Percentiles rank a stretch among this genome's conserved stretches.
These are phyloP conservation scores for Coprinellus micaceus DNA, from an alignment of 768 basidiomycete species.

Conservation along the genomic window DNA sequence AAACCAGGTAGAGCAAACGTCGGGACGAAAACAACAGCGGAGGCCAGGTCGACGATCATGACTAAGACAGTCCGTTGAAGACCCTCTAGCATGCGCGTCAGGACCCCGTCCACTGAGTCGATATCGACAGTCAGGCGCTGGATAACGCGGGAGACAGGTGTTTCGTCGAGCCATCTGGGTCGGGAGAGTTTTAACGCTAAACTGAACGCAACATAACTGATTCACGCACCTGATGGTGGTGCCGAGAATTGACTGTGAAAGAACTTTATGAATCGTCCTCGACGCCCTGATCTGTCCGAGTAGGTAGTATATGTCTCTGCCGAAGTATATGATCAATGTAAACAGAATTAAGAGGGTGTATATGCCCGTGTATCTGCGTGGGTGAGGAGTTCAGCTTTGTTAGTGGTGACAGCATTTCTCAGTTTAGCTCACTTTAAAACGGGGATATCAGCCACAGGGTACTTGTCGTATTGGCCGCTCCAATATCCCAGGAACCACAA, in stretches of 20 bases:
- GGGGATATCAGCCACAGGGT: conserved; percentile 28
- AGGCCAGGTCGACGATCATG: conserved; percentile 42
- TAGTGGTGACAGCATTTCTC: conserved; percentile 22
- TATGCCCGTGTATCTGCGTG: conserved; percentile 41
- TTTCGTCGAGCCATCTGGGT: conserved; percentile 46
- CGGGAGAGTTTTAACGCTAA: neutral
- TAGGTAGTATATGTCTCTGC: conserved; percentile 39
- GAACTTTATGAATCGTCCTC: conserved; percentile 45
- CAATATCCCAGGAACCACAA: conserved; percentile 42
- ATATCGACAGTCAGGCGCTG: conserved; percentile 68
- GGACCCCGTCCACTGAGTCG: conserved; percentile 47
- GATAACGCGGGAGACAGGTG: conserved; percentile 52
- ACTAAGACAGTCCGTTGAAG: conserved; percentile 27
- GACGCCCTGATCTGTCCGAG: conserved; percentile 52
- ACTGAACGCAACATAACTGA: conserved; percentile 38
- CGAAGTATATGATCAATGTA: conserved; percentile 25
- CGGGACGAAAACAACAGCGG: conserved; percentile 42
- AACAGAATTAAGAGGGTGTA: conserved; percentile 17
- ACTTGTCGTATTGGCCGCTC: conserved; percentile 41
- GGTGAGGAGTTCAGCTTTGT: conserved; percentile 48
- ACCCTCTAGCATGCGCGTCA: conserved; percentile 25
- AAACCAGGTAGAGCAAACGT: conserved; percentile 45
- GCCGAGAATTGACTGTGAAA: conserved; percentile 52
- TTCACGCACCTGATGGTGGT: conserved; percentile 61
- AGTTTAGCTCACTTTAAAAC: conserved; percentile 31